Evolutionary conservation across 2,329 filamentous ascomycete genomes (phyloP).

Genomic region (Cladosporium velox): DNA sequence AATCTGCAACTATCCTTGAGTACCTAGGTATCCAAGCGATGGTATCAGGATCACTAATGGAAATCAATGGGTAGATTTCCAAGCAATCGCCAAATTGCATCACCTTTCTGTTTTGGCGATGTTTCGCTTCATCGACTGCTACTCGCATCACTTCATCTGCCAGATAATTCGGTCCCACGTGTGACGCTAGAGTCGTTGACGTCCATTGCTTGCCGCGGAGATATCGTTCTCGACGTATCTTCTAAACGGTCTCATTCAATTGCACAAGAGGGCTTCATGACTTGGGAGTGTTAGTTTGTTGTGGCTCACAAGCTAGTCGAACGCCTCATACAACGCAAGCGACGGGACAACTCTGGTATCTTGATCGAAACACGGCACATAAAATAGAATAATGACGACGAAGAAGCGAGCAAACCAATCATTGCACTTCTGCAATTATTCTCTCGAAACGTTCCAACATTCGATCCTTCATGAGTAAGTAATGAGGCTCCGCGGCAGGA

Average conservation of each 20-base stretch:
- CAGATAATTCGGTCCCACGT: not conserved
- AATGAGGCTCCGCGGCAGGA: not conserved
- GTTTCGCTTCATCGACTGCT: not conserved
- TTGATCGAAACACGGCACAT: not conserved
- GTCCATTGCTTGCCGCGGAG: not conserved
- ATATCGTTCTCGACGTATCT: not conserved
- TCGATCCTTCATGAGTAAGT: not conserved
- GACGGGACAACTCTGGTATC: not conserved
- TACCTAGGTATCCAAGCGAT: not conserved
- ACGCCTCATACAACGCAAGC: not conserved
- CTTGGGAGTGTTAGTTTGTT: not conserved
- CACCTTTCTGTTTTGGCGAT: not conserved
- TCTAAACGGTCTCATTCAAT: not conserved
- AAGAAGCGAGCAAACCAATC: conserved; percentile 1
- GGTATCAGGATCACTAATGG: not conserved
- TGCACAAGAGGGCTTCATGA: not conserved
- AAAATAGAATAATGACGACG: not conserved
- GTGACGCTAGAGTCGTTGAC: not conserved
- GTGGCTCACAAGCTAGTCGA: not conserved
- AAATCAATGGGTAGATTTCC: not conserved
- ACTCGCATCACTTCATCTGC: not conserved
- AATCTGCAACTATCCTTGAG: not conserved
- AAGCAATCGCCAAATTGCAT: not conserved
- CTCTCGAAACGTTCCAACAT: not conserved
- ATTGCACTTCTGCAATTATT: too few relatives aligned